Base-by-base conservation (phyloP, 352 stramenopile species). In the Globisporangium ultimum region DNA sequence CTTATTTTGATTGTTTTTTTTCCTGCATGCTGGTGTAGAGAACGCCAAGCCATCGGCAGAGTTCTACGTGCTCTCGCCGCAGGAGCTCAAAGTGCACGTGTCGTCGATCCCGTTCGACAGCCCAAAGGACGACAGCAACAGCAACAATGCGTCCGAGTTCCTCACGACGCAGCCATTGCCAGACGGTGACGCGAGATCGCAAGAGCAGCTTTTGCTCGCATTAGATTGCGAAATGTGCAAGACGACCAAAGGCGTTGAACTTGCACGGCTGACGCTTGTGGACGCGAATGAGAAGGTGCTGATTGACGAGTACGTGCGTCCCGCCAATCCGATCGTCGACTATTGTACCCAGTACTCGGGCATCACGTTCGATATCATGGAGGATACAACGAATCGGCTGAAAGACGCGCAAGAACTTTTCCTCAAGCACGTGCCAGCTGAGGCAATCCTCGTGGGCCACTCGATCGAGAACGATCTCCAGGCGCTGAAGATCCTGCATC, bases 201-300 rank as follows among this genome's bases (percentile, higher is more conserved):
- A 74, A 1, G 65, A 79, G 32, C 68, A 85, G 21, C 62, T 88
- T 7, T 59, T 96, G 42, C 64, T 96, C 1, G 85, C 84, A 22
- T 54, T 96, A 34, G 87, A 96, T 61, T 96, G 87, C 58, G 87
- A 96, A 24, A 96, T 96, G 87, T 92, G 85, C 49, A 75, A 74
- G 18, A 95, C 84, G 13, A 95, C 87, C 17, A 93, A 92, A 64
- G 80, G 81, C n/a, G 68, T 89, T n/a, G 85, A 95, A 62, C 71
- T 95, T 13, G 77, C 83, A 14, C 79, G 85, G 1, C 52, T 95
- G 17, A 91, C 85, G 11, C 67, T 95, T 14, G 67, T 95, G 10
- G 81, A 95, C 45, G 58, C 83, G 15, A 73, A 61, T 8, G 73
- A 93, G 54, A 51, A 75, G 48, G 75, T 94, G 5, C 52, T 93